phyloP scores from a whole-genome alignment of 129 eudicot species.

The Saussurea involucrata region DNA sequence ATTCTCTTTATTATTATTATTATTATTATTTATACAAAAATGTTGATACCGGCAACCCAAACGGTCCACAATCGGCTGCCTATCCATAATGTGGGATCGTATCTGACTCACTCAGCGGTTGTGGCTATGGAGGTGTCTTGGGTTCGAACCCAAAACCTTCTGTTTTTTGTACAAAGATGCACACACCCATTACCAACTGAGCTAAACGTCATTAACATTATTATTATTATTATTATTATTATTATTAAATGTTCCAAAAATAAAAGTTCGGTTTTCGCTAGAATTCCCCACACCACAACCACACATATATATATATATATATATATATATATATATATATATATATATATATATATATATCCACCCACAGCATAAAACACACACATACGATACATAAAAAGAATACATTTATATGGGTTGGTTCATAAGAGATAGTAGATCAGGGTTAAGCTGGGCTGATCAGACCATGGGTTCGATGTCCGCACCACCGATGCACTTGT shows the following conservation, averaged over 20 bases:
- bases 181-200: too few relatives aligned
- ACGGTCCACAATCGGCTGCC: too few relatives aligned
- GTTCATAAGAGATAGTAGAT: conserved; percentile 31
- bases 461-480: conserved; percentile 44
- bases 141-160: too few relatives aligned
- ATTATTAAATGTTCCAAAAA: neutral
- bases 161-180: too few relatives aligned
- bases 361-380: neutral
- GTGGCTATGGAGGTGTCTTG: too few relatives aligned
- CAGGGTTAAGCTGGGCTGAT: conserved; percentile 52
- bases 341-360: neutral
- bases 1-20: conserved; percentile 6
- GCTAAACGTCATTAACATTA: too few relatives aligned
- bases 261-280: neutral
- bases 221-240: neutral
- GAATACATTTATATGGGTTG: conserved; percentile 21
- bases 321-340: neutral
- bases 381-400: neutral
- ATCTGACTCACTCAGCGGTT: too few relatives aligned
- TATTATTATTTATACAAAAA: too few relatives aligned
- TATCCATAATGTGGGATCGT: too few relatives aligned
- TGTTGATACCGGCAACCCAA: too few relatives aligned
- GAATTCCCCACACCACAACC: conserved; percentile 2
- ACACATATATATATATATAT: neutral
- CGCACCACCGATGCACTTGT: conserved; percentile 50